A percentile compares a stretch with the other conserved stretches of the same genome.
Evolutionary conservation across 2,329 filamentous ascomycete genomes (phyloP).

Genomic region (Colletotrichum agaves): DNA sequence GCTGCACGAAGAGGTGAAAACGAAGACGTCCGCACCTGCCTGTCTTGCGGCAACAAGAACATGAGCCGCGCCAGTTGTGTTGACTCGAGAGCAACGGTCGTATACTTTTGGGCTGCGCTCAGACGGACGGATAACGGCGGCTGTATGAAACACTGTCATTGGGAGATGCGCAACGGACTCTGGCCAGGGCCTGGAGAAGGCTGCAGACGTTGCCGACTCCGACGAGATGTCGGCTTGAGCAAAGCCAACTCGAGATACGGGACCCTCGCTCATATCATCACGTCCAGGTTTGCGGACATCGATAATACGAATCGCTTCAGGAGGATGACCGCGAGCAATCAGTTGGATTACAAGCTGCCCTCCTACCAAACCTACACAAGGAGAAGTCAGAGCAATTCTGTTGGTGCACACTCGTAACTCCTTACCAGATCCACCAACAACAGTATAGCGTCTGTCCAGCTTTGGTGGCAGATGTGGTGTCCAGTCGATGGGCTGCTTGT

Average conservation of each 20-base stretch:
- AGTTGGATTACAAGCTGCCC: slow-evolving; percentile 65
- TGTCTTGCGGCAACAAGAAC: slow-evolving; percentile 58
- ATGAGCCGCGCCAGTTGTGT: slow-evolving; percentile 61
- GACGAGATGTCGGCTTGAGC: slow-evolving; percentile 63
- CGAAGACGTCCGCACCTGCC: slow-evolving; percentile 60
- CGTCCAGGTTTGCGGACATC: slow-evolving; percentile 59
- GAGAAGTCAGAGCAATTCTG: background rate
- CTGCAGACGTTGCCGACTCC: slow-evolving; percentile 51
- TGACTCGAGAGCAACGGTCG: slow-evolving; percentile 57
- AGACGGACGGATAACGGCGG: slow-evolving; percentile 62
- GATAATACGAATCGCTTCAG: slow-evolving; percentile 62
- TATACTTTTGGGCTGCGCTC: slow-evolving; percentile 60
- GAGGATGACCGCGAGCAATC: slow-evolving; percentile 61
- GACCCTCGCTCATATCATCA: slow-evolving; percentile 52
- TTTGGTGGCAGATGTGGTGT: slow-evolving; percentile 51
- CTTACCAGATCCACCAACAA: slow-evolving; percentile 60
- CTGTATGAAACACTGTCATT: slow-evolving; percentile 68
- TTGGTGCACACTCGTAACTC: background rate
- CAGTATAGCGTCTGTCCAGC: slow-evolving; percentile 55
- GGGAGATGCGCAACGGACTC: slow-evolving; percentile 53
- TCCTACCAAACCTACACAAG: slow-evolving; percentile 60
- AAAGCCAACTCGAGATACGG: slow-evolving; percentile 52
- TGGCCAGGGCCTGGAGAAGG: slow-evolving; percentile 61
- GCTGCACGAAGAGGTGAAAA: slow-evolving; percentile 62
- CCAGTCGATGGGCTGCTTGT: slow-evolving; percentile 52